phyloP scores from a whole-genome alignment of 768 basidiomycete species.

The Hygrophoropsis aurantiaca region DNA sequence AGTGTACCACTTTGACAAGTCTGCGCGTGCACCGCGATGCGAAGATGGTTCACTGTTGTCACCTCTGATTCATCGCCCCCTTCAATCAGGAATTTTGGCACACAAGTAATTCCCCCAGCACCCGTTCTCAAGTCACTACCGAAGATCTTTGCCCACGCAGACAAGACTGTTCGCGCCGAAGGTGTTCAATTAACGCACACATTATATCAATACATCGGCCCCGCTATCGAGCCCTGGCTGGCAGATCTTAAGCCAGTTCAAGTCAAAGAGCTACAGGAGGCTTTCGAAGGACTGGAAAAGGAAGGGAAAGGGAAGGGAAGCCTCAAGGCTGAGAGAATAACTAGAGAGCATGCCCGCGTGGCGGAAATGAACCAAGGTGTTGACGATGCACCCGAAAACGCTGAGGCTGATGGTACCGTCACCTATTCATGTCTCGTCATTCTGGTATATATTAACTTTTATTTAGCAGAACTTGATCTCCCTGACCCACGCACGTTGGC shows the following conservation, averaged over 20 bases:
- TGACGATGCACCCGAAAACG: constrained; percentile 33
- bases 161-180: constrained; percentile 94
- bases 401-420: constrained; percentile 51
- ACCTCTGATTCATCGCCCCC: background rate
- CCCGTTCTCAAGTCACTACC: constrained; percentile 85
- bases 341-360: constrained; percentile 75
- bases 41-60: background rate
- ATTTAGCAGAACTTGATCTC: constrained; percentile 44
- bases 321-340: constrained; percentile 76
- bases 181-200: constrained; percentile 73
- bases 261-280: constrained; percentile 91
- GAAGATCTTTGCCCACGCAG: constrained; percentile 92
- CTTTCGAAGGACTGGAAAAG: constrained; percentile 80
- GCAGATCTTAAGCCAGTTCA: constrained; percentile 95
- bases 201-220: constrained; percentile 85
- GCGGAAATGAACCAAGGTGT: constrained; percentile 45
- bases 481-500: constrained; percentile 79
- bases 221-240: constrained; percentile 81
- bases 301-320: constrained; percentile 84
- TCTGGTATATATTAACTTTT: constrained; percentile 7
- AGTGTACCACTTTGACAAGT: constrained; percentile 31
- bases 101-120: constrained; percentile 67
- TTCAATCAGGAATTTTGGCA: constrained; percentile 69
- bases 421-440: too few species aligned
- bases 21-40: background rate